Percentiles rank a stretch among this genome's conserved stretches.
Conservation (phyloP, 129 eudicot species). For the Scalesia atractyloides region DNA sequence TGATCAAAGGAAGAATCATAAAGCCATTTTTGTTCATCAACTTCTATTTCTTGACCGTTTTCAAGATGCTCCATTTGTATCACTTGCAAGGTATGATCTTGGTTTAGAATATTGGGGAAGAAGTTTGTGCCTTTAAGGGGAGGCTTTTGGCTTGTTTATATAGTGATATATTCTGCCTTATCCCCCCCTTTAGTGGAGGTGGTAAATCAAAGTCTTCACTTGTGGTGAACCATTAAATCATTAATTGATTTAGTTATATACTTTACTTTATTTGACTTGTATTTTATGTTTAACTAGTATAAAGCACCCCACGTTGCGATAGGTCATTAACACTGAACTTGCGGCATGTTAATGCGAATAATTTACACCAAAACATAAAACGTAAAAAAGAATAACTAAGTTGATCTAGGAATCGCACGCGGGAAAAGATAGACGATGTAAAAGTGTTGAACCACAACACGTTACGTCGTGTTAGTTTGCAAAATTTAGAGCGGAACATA, state of each 20-base stretch:
- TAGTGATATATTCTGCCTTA: slow-evolving; percentile 43
- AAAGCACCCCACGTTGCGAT: no score
- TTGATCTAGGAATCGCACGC: no score
- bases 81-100: slow-evolving; percentile 20
- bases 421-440: no score
- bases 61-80: slow-evolving; percentile 51
- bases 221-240: slow-evolving; percentile 1
- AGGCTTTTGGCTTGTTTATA: slow-evolving; percentile 52
- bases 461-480: no score
- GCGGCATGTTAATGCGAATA: no score
- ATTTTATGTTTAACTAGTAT: neutral
- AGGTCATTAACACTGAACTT: no score
- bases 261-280: neutral
- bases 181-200: slow-evolving; percentile 32
- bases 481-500: no score
- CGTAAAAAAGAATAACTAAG: no score
- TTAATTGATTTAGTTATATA: neutral
- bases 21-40: slow-evolving; percentile 67
- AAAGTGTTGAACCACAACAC: no score
- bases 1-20: slow-evolving; percentile 75
- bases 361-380: no score
- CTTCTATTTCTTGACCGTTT: slow-evolving; percentile 34
- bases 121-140: slow-evolving; percentile 30
- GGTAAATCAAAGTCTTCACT: slow-evolving; percentile 19
- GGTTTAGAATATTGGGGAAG: slow-evolving; percentile 9